Conservation (phyloP, 1,139 yeast species). For the Hemisphaericaspora xylofermentans region DNA sequence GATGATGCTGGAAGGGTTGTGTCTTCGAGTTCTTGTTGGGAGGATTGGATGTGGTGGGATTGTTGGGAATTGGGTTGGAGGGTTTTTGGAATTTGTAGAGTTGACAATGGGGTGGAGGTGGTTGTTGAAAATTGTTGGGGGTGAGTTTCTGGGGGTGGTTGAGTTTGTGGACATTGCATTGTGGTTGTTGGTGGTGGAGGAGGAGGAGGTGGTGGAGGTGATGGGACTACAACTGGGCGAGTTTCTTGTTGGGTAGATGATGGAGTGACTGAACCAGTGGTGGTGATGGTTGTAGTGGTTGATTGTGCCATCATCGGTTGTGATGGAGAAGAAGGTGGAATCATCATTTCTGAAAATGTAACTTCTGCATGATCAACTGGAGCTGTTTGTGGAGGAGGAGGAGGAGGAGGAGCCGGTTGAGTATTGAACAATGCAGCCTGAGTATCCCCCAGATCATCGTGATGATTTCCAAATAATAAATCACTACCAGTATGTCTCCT, state of each 20-base stretch:
- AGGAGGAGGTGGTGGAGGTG: background rate
- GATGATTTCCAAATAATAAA: constrained; percentile 3
- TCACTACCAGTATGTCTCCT: constrained; percentile 1
- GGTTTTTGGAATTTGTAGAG: too few relatives aligned
- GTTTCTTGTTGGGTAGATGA: background rate
- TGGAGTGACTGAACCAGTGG: too few relatives aligned
- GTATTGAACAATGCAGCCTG: constrained; percentile 1
- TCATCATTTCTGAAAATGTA: too few relatives aligned
- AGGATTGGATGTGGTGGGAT: background rate
- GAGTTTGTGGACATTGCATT: too few relatives aligned
- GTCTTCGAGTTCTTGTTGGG: background rate
- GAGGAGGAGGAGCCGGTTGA: constrained; percentile 2
- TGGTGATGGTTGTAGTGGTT: background rate
- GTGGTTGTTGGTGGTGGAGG: background rate
- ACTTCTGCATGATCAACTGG: too few relatives aligned
- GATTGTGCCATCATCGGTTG: too few relatives aligned
- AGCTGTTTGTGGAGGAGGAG: background rate
- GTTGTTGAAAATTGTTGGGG: too few relatives aligned
- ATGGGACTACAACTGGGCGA: background rate
- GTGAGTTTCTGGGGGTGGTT: background rate
- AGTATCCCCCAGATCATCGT: background rate
- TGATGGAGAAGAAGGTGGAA: too few relatives aligned
- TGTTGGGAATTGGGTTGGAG: background rate
- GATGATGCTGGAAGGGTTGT: background rate
- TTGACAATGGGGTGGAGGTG: too few relatives aligned